Evolutionary conservation across 805 yeast species (phyloP).

Genomic region (Candida easanensis): DNA sequence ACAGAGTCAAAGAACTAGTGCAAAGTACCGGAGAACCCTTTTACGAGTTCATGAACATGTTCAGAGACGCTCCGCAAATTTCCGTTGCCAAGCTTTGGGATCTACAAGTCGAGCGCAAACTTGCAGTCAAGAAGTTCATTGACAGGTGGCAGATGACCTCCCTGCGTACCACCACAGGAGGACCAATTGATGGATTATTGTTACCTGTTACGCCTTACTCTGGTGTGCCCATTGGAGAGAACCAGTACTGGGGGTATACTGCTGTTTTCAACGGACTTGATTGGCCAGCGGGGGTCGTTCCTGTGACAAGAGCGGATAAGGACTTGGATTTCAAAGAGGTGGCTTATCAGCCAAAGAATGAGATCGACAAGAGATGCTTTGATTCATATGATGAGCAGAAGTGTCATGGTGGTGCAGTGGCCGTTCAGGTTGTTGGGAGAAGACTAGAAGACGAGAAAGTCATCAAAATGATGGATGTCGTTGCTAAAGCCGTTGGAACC

Average conservation of each 20-base stretch:
- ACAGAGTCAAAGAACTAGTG: constrained; percentile 33
- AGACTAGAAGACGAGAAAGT: constrained; percentile 62
- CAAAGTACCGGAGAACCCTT: constrained; percentile 44
- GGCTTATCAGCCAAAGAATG: constrained; percentile 31
- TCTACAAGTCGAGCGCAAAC: constrained; percentile 39
- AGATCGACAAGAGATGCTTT: constrained; percentile 42
- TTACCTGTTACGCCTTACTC: constrained; percentile 37
- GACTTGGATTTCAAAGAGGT: constrained; percentile 36
- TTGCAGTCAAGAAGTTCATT: constrained; percentile 36
- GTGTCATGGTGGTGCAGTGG: constrained; percentile 59
- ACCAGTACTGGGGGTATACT: constrained; percentile 42
- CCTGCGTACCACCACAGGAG: constrained; percentile 32
- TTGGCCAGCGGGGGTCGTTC: constrained; percentile 54
- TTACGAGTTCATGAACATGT: constrained; percentile 39
- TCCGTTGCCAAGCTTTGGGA: constrained; percentile 41
- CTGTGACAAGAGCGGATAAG: constrained; percentile 54
- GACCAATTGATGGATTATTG: constrained; percentile 46
- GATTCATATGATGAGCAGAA: constrained; percentile 48
- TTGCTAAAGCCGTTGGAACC: constrained; percentile 29
- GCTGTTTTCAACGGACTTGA: constrained; percentile 54
- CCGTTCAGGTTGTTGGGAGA: constrained; percentile 65
- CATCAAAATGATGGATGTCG: constrained; percentile 42
- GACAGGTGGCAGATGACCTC: constrained; percentile 42
- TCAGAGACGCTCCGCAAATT: constrained; percentile 27
- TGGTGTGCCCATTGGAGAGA: constrained; percentile 32